Percentiles rank a stretch among this genome's conserved stretches.
Conservation (phyloP, 345 rosid genomes). For the Gossypium sturtianum region DNA sequence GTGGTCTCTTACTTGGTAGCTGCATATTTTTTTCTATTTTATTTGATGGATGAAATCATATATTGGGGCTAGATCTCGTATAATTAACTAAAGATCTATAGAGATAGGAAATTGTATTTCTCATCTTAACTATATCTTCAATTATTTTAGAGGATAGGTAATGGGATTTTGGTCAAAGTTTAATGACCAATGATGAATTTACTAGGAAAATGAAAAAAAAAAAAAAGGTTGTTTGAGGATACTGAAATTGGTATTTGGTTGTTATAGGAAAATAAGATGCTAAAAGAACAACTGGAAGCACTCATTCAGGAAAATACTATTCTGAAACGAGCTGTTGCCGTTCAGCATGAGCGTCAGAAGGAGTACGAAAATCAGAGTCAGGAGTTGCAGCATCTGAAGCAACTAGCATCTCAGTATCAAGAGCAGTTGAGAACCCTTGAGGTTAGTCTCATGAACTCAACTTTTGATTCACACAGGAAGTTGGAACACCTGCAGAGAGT, state of each 20-base stretch:
- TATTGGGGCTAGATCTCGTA: too few species aligned
- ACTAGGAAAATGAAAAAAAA: not conserved
- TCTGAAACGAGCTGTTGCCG: slow-evolving; percentile 14
- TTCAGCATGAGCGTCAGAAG: slow-evolving; percentile 17
- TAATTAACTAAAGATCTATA: not conserved
- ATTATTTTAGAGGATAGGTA: not conserved
- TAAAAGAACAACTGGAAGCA: slow-evolving; percentile 15
- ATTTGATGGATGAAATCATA: too few species aligned
- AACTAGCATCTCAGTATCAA: slow-evolving; percentile 10
- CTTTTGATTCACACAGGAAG: not conserved
- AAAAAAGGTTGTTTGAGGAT: not conserved
- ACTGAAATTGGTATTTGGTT: not conserved
- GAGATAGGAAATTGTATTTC: not conserved
- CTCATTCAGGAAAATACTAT: slow-evolving; percentile 9
- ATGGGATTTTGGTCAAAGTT: not conserved
- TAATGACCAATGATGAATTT: not conserved
- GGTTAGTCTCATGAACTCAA: not conserved
- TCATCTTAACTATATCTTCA: too few species aligned
- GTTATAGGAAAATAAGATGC: slow-evolving; percentile 9
- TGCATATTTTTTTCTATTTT: too few species aligned
- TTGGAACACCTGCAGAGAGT: not conserved
- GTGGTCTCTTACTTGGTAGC: not conserved
- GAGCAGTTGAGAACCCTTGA: slow-evolving; percentile 17
- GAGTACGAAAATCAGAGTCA: slow-evolving; percentile 7
- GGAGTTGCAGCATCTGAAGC: slow-evolving; percentile 10